Evolutionary conservation across 768 basidiomycete genomes (phyloP), one percentile per base, ranked within the genome.

Genomic region (Panaeolus cyanescens): DNA sequence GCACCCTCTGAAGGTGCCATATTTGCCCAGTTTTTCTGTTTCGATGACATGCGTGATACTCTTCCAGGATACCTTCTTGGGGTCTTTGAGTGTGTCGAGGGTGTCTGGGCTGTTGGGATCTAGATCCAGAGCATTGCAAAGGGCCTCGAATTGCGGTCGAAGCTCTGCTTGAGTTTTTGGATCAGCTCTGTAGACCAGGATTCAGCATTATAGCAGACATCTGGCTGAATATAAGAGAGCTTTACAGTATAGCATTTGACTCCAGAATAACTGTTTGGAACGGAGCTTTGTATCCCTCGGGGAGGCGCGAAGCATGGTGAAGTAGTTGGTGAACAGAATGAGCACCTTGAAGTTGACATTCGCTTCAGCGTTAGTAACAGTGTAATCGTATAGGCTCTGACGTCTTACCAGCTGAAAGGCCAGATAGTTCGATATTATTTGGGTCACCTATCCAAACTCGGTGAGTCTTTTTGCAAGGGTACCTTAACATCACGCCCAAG

Each of bases 261-360:
- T 91, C 89, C 15, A 92, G 71, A 8, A 83, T 65, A 3, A 88
- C 90, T 19, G 87, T 85, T 32, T 79, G 79, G 67, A 92, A 90
- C 0, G 92, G 91, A 0, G 90, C 84, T 28, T 72, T 69, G 61
- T 76, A 71, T 28, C 83, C 84, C 4, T 78, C 70, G 0, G 89
- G 87, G 20, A 91, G 79, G 28, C 80, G 79, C 2, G 90, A 90
- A 30, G 82, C 88, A 64, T 86, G 85, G 55, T 92, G 89, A 6
- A 93, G 77, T 30, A 91, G 69, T 68, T 92, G 89, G 67, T 91
- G 90, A 1, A 90, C 85, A 0, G 91, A 85, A 71, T 93, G 89
- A 1, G 85, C 88, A 8, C 89, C 87, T 89, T 17, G 12, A 55
- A n/a, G 55, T 30, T 15, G 32, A 31, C 12, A 39, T 30, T 12